Conservation (phyloP, 345 rosid species). For the Syzygium aromaticum region DNA sequence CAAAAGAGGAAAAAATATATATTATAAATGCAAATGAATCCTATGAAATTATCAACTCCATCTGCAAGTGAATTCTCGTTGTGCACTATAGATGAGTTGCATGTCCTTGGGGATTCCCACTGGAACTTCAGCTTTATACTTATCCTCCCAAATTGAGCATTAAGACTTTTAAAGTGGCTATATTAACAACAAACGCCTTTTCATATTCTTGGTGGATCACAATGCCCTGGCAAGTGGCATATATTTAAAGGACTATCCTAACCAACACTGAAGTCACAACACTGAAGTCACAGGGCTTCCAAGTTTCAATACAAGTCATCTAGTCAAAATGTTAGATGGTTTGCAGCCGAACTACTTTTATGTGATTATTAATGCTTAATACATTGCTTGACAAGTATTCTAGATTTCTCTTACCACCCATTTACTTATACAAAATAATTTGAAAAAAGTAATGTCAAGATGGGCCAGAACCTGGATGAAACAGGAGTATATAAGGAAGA, state of each 20-base stretch:
- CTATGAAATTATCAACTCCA: neutral
- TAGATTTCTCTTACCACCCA: neutral
- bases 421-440: neutral
- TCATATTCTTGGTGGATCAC: neutral
- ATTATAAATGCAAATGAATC: neutral
- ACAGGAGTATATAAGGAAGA: conserved; percentile 75
- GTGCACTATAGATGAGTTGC: neutral
- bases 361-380: neutral
- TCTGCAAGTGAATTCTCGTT: neutral
- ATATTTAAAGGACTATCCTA: neutral
- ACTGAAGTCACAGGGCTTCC: neutral
- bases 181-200: neutral
- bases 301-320: neutral
- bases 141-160: neutral
- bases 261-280: neutral
- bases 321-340: neutral
- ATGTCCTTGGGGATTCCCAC: neutral
- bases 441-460: neutral
- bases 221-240: neutral
- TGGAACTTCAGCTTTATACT: neutral
- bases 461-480: conserved; percentile 73
- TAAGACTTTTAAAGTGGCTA: neutral
- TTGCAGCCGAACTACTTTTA: neutral
- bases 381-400: neutral
- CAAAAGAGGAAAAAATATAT: neutral